These are phyloP conservation scores for Liquidambar formosana DNA, from an alignment of 164 flowering plant genomes.

Conservation along the genomic window DNA sequence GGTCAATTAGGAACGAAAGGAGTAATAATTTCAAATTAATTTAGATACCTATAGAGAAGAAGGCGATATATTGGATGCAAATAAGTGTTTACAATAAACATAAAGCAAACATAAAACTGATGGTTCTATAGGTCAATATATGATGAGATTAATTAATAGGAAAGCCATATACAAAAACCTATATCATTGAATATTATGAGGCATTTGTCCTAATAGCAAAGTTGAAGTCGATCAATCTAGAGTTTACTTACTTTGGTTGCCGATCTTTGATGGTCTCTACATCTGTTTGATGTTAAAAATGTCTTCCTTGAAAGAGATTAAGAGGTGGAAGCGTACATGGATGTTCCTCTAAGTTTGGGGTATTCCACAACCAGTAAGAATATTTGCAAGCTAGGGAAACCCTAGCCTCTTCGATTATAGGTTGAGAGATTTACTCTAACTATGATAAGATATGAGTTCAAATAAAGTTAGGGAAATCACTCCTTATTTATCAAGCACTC, in stretches of 20 bases:
- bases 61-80: not conserved
- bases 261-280: not conserved
- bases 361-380: not conserved
- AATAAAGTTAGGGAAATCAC: no score
- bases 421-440: not conserved
- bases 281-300: slow-evolving; percentile 3
- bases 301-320: not conserved
- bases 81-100: not conserved
- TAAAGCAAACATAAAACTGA: slow-evolving; percentile 3
- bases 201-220: not conserved
- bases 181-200: slow-evolving; percentile 1
- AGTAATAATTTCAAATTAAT: not conserved
- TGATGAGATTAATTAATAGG: not conserved
- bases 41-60: not conserved
- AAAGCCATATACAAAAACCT: not conserved
- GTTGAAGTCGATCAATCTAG: not conserved
- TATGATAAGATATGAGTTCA: not conserved
- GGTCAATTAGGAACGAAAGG: no score
- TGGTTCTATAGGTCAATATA: slow-evolving; percentile 1
- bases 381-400: not conserved
- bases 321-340: not conserved
- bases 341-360: not conserved
- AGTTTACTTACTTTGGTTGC: not conserved
- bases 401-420: not conserved
- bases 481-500: not conserved